Percentiles rank a stretch among this genome's conserved stretches.
Evolutionary conservation across 148 eudicot genomes (phyloP).

Genomic region (Vaccinium vitisidaea): DNA sequence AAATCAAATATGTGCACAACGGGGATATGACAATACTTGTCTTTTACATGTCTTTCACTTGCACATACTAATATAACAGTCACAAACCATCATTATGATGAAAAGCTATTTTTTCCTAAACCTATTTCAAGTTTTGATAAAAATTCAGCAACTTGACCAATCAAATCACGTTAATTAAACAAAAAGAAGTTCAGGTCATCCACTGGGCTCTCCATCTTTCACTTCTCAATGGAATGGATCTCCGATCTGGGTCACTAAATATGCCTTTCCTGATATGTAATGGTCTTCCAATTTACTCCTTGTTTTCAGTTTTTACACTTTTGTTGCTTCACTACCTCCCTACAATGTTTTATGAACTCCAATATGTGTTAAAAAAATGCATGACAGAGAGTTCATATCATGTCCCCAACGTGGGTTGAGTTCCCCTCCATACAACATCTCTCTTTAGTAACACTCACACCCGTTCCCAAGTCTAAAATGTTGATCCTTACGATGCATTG

Average conservation of each 20-base stretch:
- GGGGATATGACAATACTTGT: background rate
- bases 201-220: background rate
- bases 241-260: background rate
- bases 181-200: background rate
- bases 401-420: background rate
- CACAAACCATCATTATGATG: background rate
- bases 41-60: background rate
- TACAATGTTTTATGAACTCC: background rate
- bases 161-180: background rate
- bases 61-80: background rate
- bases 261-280: background rate
- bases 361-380: background rate
- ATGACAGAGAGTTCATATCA: background rate
- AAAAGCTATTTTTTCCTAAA: background rate
- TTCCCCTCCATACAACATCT: background rate
- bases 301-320: background rate
- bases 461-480: no score
- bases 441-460: background rate
- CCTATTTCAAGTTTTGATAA: background rate
- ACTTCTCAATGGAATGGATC: background rate
- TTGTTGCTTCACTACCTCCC: background rate
- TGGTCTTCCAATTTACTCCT: background rate
- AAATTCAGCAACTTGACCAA: background rate
- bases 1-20: background rate
- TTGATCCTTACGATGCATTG: background rate